Percentiles rank a stretch among this genome's conserved stretches.
Evolutionary conservation across 352 stramenopile genomes (phyloP).

Genomic region (Nothophytophthora sp.): DNA sequence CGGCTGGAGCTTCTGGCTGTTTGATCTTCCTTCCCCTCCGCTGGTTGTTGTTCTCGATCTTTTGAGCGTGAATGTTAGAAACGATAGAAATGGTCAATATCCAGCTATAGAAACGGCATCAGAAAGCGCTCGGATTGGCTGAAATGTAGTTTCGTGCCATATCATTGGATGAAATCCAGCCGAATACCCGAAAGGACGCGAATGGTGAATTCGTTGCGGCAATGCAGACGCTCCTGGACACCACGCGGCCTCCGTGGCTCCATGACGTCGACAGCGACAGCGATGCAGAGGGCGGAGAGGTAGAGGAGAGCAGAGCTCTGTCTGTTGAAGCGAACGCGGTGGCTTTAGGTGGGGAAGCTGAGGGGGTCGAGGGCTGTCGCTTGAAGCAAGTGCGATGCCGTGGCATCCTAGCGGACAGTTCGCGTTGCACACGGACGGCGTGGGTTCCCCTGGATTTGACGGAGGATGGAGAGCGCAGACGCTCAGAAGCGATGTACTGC

Average conservation of each 20-base stretch:
- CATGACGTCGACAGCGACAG: constrained; percentile 5
- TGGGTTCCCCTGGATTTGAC: not conserved
- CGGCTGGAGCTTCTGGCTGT: not conserved
- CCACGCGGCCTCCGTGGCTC: constrained; percentile 9
- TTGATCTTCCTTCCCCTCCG: not conserved
- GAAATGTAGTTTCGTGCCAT: not conserved
- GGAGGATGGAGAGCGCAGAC: not conserved
- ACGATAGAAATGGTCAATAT: not conserved
- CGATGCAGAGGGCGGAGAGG: not conserved
- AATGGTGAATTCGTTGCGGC: too few species aligned
- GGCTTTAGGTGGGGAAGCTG: not conserved
- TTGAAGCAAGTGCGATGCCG: constrained; percentile 8
- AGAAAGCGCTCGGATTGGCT: not conserved
- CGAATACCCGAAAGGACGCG: not conserved
- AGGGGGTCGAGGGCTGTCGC: not conserved
- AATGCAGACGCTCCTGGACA: not conserved
- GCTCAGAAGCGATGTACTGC: constrained; percentile 1
- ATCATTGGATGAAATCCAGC: not conserved
- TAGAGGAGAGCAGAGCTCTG: not conserved
- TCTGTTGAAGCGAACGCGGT: not conserved
- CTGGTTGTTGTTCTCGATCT: not conserved
- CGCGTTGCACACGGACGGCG: constrained; percentile 10
- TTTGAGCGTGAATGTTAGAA: not conserved
- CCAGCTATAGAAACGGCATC: not conserved
- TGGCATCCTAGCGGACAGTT: constrained; percentile 3